Base-by-base conservation (phyloP, 1,139 yeast genomes). In the Yamadazyma pseudoaaseri region DNA sequence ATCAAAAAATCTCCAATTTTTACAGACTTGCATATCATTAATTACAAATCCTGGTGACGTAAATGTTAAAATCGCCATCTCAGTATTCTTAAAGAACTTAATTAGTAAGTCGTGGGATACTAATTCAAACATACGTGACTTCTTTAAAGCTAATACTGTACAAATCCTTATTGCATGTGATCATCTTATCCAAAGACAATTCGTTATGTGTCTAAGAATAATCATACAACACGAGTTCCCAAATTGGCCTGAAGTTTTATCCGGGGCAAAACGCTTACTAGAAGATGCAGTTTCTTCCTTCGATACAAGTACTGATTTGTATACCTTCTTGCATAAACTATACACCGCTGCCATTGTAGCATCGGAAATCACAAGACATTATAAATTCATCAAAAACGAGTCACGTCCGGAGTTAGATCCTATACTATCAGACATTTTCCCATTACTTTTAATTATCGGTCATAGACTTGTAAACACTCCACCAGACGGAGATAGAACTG, bases 21-120 rank as follows among this genome's bases (percentile, higher is more conserved):
- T 89, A 30, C 84, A 83, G 8, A 92, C 90, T 1, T 86, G 96
- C 56, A 63, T 92, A 30, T 92, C 86, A 50, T 81, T 92, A 36
- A 73, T 43, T 13, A 37, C 38, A 11, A n/a, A 10, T 16, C 36
- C 26, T 14, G 26, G 8, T 86, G 26, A 46, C 52, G 22, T 43
- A 48, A 5, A 39, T 28, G 32, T 86, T 29, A 79, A 81, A 45
- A 73, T 80, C 33, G 92, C 96, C 9, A 86, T 95, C 12, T 95
- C 95, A 0, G 82, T 92, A 18, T 90, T 81, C 56, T 79, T 92
- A 61, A 92, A 92, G 55, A 92, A 92, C 56, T 69, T 81, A 39
- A 70, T 89, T 17, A 62, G 73, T 10, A 73, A 75, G 38, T 71
- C 73, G 41, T 92, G 97, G 97, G 52, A 52, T 11, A 36, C 47